Base-by-base conservation (phyloP, 495 filamentous ascomycete species). In the Clavariopsis aquatica region DNA sequence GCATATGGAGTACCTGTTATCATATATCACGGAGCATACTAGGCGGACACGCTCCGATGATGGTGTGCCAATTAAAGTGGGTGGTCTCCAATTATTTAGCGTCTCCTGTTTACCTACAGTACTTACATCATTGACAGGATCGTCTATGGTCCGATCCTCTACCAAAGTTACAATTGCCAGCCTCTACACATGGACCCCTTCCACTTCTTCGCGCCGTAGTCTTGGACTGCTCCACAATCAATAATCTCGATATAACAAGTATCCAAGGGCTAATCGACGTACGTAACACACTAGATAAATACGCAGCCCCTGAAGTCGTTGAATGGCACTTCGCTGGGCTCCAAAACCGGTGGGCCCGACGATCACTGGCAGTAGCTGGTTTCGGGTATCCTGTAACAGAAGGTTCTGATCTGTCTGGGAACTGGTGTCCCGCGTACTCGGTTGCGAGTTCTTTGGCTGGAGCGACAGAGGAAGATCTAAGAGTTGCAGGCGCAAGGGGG, bases 251-350 rank as follows among this genome's bases (percentile, higher is more conserved):
- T 20, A 46, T 62, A 4, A 54, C 49, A 2, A 55, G 34, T 23
- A 31, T 62, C 9, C 60, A 62, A 36, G 60, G 60, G 1, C 24
- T 62, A 9, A 52, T 56, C 19, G 60, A 62, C 19, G 19, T 55
- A 23, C 29, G 60, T 13, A 62, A 62, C 36, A 56, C 34, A 9
- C 36, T 62, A 19, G 60, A 62, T 29, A 28, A 34, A 29, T 62
- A 62, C 26, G 60, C 51, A 1, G 43, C 51, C 1, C 60, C 60
- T 4, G 31, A 20, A 22, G 24, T 49, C 20, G 60, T 62, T 7
- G 60, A 62, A 27, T 62, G 60, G 60, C 60, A 62, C 49, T 62
- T 62, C 24, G 60, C 60, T 12, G 49, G 60, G 1, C 28, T 62
- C 15, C 49, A 54, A 9, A 62, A 62, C 24, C 29, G 60, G 6